Percentiles rank a stretch among this genome's conserved stretches.
Evolutionary conservation across 2,329 filamentous ascomycete species (phyloP).

Genomic region (Penicillium digitatum): DNA sequence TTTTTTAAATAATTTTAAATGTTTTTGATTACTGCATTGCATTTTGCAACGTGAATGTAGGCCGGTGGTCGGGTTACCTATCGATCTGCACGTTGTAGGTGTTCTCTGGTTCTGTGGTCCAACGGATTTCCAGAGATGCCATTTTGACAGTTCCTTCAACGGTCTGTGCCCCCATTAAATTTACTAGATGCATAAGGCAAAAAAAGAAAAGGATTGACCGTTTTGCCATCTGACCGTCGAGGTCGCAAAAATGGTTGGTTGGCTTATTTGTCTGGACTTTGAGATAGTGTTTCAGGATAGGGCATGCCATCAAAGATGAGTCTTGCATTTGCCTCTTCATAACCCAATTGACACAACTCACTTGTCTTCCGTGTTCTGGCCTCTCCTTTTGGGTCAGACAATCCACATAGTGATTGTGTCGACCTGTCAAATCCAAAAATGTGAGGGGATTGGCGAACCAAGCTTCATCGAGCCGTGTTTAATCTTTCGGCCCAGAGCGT

Average conservation of each 20-base stretch:
- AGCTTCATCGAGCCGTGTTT: constrained; percentile 1
- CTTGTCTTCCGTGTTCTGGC: neutral
- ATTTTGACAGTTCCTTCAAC: neutral
- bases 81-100: neutral
- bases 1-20: too few relatives aligned
- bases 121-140: neutral
- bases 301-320: neutral
- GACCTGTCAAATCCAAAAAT: neutral
- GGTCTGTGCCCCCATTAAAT: constrained; percentile 3
- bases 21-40: neutral
- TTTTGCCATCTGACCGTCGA: neutral
- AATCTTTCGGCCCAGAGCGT: neutral
- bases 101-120: neutral
- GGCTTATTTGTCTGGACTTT: neutral
- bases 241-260: neutral
- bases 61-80: neutral
- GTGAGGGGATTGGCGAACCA: neutral
- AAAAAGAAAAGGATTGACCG: neutral
- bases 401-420: neutral
- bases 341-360: neutral
- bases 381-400: neutral
- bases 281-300: neutral
- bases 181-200: neutral
- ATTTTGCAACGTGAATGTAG: neutral
- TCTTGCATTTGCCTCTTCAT: neutral